Evolutionary conservation across 805 yeast species (phyloP), one percentile per base, ranked within the genome.

Genomic region (Ogataea haglerorum): DNA sequence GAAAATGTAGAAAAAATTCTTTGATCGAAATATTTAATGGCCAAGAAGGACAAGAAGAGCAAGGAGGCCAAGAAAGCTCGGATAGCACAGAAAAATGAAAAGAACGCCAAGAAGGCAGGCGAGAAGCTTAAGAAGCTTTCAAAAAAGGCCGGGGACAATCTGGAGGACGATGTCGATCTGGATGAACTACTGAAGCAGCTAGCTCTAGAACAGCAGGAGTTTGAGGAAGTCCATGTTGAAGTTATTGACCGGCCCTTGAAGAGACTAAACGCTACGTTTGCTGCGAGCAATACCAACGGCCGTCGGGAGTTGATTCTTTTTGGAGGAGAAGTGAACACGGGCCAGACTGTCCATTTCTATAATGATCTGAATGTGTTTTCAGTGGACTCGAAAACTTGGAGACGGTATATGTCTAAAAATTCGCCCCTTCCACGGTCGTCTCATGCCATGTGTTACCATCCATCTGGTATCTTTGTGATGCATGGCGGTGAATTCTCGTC

Each of bases 401-500:
- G 88, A 45, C 74, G 73, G 44, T 75, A 81, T 50, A 68, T 82
- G 2, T 87, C 96, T 2, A 85, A 85, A 53, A 91, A 91, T 57
- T 64, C 95, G 0, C 99, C 99, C 12, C 75, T 90, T 58, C 96
- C 96, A 1, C 69, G 99, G 47, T 85, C 95, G 0, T 88, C 96
- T 0, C 96, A 95, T 52, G 85, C 95, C 1, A 85, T 90, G 87
- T 82, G 90, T 47, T 82, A 86, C 0, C 98, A 91, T 63, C 95
- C 96, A 1, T 78, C 89, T 2, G 98, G 98, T 9, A 68, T 90
- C 2, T 75, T 87, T 19, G 61, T 91, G 45, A 64, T 91, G 70
- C 93, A 88, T 65, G 99, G 98, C 36, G 99, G 99, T 54, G 99
- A 91, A 64, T 91, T 93, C 54, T 86, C 96, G 2, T 85, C 95